phyloP scores from a whole-genome alignment of 345 rosid species.

The Euphorbia lathyris region DNA sequence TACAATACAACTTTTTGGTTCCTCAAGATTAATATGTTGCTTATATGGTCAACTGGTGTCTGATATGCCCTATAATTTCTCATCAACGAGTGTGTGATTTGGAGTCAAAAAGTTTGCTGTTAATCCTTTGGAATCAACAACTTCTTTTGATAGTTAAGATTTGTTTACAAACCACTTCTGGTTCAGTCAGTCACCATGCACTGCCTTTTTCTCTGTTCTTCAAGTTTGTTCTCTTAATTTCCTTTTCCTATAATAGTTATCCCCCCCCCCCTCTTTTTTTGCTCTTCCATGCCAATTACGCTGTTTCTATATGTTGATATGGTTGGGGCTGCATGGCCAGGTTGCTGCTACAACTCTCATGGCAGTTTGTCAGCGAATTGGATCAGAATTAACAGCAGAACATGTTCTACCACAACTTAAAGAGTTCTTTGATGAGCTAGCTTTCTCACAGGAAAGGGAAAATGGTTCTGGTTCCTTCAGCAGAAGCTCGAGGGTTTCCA shows the following conservation, averaged over 20 bases:
- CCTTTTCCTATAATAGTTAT: background rate
- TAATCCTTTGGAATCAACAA: background rate
- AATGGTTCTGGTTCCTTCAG: slow-evolving; percentile 45
- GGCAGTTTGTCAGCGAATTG: slow-evolving; percentile 82
- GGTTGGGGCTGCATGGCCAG: slow-evolving; percentile 33
- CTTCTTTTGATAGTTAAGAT: background rate
- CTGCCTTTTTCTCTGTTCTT: slow-evolving; percentile 3
- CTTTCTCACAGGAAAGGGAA: slow-evolving; percentile 71
- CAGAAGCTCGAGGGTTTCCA: slow-evolving; percentile 42
- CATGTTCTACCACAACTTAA: slow-evolving; percentile 91
- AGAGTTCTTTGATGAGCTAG: slow-evolving; percentile 89
- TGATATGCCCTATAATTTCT: background rate
- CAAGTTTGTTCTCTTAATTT: background rate
- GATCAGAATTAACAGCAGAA: slow-evolving; percentile 79
- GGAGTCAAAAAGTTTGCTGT: background rate
- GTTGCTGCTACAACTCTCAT: slow-evolving; percentile 70
- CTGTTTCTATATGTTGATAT: slow-evolving; percentile 5
- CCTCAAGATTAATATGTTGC: background rate
- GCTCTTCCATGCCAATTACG: slow-evolving; percentile 8
- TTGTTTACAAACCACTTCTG: background rate
- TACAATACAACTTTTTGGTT: background rate
- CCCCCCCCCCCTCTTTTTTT: background rate
- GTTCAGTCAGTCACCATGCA: background rate
- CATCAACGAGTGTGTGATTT: background rate
- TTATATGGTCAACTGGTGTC: background rate